Conservation (phyloP, 345 rosid genomes). For the Salix koriyanagi region DNA sequence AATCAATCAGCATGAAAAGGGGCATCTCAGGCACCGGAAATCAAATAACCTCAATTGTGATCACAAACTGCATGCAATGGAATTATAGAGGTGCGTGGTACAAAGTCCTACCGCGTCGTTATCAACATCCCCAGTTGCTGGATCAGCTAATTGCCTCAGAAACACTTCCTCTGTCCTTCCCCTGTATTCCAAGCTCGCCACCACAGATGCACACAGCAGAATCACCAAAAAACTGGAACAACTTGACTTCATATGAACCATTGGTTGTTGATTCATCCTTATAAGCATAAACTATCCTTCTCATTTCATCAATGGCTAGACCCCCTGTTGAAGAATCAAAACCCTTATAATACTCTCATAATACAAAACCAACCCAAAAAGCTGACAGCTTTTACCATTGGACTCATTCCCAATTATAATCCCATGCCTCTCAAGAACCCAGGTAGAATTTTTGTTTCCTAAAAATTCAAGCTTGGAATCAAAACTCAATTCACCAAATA, state of each 20-base stretch:
- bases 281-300: slow-evolving; percentile 18
- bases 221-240: slow-evolving; percentile 28
- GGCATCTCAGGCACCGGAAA: not conserved
- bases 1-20: not conserved
- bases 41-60: not conserved
- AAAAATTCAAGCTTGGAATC: slow-evolving; percentile 13
- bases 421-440: not conserved
- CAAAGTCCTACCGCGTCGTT: slow-evolving; percentile 42
- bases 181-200: slow-evolving; percentile 35
- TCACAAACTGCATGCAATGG: slow-evolving; percentile 1
- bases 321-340: slow-evolving; percentile 15
- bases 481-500: slow-evolving; percentile 13
- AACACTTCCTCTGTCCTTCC: slow-evolving; percentile 38
- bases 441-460: not conserved
- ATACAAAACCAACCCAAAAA: not conserved
- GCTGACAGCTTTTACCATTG: slow-evolving; percentile 9
- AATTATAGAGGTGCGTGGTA: slow-evolving; percentile 9
- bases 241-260: slow-evolving; percentile 25
- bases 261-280: slow-evolving; percentile 28
- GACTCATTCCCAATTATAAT: not conserved
- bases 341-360: slow-evolving; percentile 15
- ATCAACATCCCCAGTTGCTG: slow-evolving; percentile 46
- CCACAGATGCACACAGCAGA: slow-evolving; percentile 37
- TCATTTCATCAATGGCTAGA: slow-evolving; percentile 39
- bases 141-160: slow-evolving; percentile 40